phyloP scores from a whole-genome alignment of 1,284 basidiomycete genomes.

The Athelia sp. region DNA sequence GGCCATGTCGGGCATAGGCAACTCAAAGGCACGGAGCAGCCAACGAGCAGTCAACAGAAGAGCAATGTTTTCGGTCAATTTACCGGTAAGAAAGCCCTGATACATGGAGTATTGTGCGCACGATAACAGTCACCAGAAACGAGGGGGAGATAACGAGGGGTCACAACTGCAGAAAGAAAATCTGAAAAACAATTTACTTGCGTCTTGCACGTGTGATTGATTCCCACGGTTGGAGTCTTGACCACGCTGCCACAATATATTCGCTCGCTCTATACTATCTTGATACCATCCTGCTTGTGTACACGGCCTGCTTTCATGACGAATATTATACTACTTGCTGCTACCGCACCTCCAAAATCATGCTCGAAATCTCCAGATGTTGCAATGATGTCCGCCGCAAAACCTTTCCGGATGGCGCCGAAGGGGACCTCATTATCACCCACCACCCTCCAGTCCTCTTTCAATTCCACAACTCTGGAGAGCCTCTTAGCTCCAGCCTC shows the following conservation, averaged over 20 bases:
- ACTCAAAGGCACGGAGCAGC: background rate
- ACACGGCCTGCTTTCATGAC: slow-evolving; percentile 57
- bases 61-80: no score
- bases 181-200: background rate
- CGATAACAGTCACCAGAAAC: no score
- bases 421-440: slow-evolving; percentile 58
- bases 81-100: no score
- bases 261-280: background rate
- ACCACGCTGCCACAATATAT: no score
- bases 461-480: slow-evolving; percentile 23
- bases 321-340: slow-evolving; percentile 38
- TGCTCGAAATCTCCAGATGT: slow-evolving; percentile 42
- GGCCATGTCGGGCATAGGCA: no score
- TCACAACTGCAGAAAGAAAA: background rate
- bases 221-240: slow-evolving; percentile 1
- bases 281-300: slow-evolving; percentile 37
- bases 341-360: slow-evolving; percentile 45
- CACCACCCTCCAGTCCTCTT: slow-evolving; percentile 20
- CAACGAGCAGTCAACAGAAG: no score
- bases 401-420: slow-evolving; percentile 45
- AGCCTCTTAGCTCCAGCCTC: slow-evolving; percentile 27
- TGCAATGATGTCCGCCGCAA: slow-evolving; percentile 56
- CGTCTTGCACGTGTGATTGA: no score
- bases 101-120: no score
- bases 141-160: background rate